phyloP scores from a whole-genome alignment of 768 basidiomycete genomes.

The Podaxis mareebaensis region DNA sequence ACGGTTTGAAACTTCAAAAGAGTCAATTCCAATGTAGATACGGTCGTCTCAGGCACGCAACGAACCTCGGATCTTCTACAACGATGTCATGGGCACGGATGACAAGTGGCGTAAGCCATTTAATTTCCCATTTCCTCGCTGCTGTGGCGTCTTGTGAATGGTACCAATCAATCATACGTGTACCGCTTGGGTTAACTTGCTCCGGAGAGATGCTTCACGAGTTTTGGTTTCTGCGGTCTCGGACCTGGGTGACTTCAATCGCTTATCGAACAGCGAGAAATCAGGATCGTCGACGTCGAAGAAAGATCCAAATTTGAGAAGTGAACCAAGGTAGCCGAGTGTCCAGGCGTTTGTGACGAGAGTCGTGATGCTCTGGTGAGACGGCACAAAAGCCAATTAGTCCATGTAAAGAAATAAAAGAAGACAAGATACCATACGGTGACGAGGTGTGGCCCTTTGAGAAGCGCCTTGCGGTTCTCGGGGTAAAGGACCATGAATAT shows the following conservation, averaged over 20 bases:
- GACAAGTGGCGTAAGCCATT: constrained; percentile 24
- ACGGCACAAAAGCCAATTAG: neutral
- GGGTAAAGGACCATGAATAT: constrained; percentile 24
- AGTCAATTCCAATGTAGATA: neutral
- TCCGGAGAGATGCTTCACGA: neutral
- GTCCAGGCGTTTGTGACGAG: constrained; percentile 23
- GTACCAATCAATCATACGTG: constrained; percentile 28
- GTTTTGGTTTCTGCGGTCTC: neutral
- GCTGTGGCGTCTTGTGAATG: constrained; percentile 19
- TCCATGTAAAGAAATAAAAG: neutral
- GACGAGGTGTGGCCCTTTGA: constrained; percentile 24
- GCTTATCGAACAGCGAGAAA: neutral
- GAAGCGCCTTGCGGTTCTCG: constrained; percentile 21
- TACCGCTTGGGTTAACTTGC: constrained; percentile 16
- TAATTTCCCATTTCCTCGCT: constrained; percentile 23
- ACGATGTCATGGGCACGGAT: constrained; percentile 20
- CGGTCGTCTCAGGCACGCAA: neutral
- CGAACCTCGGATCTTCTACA: constrained; percentile 15
- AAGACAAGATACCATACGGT: constrained; percentile 8
- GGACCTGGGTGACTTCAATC: neutral
- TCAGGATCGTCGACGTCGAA: constrained; percentile 18
- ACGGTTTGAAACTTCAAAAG: constrained; percentile 9
- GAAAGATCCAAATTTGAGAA: constrained; percentile 24
- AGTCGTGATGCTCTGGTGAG: constrained; percentile 18
- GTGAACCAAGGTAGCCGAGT: constrained; percentile 23